phyloP scores from a whole-genome alignment of 2,329 filamentous ascomycete genomes.

The Alternaria solani region DNA sequence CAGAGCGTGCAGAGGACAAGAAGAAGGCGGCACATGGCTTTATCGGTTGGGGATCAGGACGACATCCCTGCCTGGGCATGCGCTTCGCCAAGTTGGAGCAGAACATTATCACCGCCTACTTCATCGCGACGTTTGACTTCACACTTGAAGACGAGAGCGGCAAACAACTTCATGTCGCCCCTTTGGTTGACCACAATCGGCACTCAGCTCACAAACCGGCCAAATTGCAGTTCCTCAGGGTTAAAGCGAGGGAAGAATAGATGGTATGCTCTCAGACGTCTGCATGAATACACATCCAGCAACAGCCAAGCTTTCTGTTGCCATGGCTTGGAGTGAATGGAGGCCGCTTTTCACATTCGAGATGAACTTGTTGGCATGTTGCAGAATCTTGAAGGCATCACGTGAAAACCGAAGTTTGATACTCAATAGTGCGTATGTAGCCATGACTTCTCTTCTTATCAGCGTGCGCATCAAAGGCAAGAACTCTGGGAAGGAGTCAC shows the following conservation, averaged over 20 bases:
- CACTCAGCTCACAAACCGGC: slow-evolving; percentile 54
- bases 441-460: not conserved
- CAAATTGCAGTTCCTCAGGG: slow-evolving; percentile 48
- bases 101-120: slow-evolving; percentile 59
- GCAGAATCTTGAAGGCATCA: not conserved
- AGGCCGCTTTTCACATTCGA: not conserved
- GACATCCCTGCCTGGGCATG: slow-evolving; percentile 56
- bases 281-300: not conserved
- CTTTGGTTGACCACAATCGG: slow-evolving; percentile 48
- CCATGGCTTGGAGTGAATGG: not conserved
- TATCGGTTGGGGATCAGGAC: slow-evolving; percentile 50
- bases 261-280: no score
- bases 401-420: not conserved
- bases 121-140: slow-evolving; percentile 61
- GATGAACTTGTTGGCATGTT: not conserved
- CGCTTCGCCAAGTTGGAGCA: slow-evolving; percentile 64
- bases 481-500: slow-evolving; percentile 4
- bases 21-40: slow-evolving; percentile 44
- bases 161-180: slow-evolving; percentile 36
- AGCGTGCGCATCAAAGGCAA: slow-evolving; percentile 7
- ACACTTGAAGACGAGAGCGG: slow-evolving; percentile 54
- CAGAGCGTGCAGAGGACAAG: slow-evolving; percentile 59
- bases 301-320: not conserved
- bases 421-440: not conserved
- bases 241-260: slow-evolving; percentile 44